phyloP scores from a whole-genome alignment of 805 yeast species.

The Suhomyces kilbournensis region DNA sequence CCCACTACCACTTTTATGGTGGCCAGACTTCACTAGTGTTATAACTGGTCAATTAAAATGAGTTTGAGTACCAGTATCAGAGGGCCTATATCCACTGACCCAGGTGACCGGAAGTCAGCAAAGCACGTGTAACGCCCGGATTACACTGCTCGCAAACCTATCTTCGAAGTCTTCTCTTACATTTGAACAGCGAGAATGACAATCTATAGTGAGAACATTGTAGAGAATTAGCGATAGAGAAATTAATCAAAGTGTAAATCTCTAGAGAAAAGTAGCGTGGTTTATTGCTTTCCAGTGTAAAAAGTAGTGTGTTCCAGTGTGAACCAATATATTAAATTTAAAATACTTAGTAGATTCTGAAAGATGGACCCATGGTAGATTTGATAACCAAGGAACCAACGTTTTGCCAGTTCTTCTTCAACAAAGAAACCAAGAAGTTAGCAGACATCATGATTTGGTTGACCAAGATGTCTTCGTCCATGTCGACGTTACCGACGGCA shows the following conservation, averaged over 20 bases:
- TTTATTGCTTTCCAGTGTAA: no score
- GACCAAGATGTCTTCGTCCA: constrained; percentile 94
- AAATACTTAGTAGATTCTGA: constrained; percentile 88
- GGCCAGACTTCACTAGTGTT: no score
- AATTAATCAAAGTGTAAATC: no score
- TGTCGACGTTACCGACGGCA: constrained; percentile 99
- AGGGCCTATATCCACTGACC: background rate
- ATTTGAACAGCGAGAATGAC: no score
- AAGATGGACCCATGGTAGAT: constrained; percentile 99
- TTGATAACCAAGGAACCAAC: constrained; percentile 99
- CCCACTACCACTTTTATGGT: no score
- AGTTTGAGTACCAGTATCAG: background rate
- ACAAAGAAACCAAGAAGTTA: constrained; percentile 97
- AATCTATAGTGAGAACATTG: no score
- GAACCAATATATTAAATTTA: background rate
- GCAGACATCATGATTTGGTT: constrained; percentile 98
- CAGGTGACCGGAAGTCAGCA: background rate
- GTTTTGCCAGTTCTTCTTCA: constrained; percentile 99
- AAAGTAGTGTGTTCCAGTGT: no score
- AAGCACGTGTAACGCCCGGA: background rate
- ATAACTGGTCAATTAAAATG: background rate
- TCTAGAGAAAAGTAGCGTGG: no score
- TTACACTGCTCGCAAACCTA: no score
- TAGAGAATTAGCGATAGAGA: no score
- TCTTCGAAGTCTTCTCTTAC: no score